Evolutionary conservation across 768 basidiomycete species (phyloP).

Genomic region (Mycena metata): DNA sequence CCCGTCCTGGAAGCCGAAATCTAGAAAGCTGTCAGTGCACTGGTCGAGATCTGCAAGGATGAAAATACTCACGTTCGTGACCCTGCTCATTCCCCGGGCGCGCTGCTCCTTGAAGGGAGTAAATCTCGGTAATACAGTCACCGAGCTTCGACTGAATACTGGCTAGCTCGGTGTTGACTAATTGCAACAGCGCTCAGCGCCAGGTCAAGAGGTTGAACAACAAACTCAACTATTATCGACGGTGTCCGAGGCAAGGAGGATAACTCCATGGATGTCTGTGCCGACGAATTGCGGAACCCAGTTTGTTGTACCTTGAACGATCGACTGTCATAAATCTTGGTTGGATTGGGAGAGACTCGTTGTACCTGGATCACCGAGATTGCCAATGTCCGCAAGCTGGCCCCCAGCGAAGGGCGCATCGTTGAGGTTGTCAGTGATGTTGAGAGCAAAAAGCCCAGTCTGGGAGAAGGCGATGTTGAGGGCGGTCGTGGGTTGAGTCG

Average conservation of each 20-base stretch:
- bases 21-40: conserved; percentile 4
- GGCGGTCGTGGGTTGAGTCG: conserved; percentile 32
- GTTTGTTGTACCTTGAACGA: conserved; percentile 26
- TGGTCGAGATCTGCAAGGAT: conserved; percentile 27
- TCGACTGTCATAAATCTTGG: too few relatives aligned
- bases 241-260: conserved; percentile 40
- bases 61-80: conserved; percentile 46
- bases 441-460: conserved; percentile 33
- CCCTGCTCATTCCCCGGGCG: conserved; percentile 41
- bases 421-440: conserved; percentile 29
- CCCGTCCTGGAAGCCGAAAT: conserved; percentile 43
- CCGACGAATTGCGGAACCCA: conserved; percentile 36
- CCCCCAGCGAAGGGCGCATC: conserved; percentile 34
- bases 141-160: conserved; percentile 28
- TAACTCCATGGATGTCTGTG: conserved; percentile 38
- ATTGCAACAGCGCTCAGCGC: too few relatives aligned
- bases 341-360: too few relatives aligned
- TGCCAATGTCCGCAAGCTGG: conserved; percentile 20
- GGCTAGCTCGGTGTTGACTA: conserved; percentile 19
- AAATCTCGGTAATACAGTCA: conserved; percentile 29
- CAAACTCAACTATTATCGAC: conserved; percentile 5
- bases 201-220: too few relatives aligned
- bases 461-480: conserved; percentile 45
- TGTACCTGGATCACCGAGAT: conserved; percentile 35
- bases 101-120: conserved; percentile 36